These are phyloP conservation scores for Phanerochaete sordida DNA, from an alignment of 768 basidiomycete species.

Conservation along the genomic window DNA sequence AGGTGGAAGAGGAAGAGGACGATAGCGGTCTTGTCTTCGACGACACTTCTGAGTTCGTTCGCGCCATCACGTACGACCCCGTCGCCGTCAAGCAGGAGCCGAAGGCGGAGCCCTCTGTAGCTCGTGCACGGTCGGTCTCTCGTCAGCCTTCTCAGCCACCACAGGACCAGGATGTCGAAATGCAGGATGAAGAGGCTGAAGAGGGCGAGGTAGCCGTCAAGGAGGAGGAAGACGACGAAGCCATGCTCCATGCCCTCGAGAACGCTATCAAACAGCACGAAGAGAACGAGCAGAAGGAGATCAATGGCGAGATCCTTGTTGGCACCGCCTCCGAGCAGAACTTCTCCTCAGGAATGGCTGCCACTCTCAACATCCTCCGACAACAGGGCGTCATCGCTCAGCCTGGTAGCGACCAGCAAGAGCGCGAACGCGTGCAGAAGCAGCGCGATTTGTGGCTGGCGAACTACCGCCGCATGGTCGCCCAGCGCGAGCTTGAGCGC, in stretches of 20 bases:
- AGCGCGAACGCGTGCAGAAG: conserved; percentile 79
- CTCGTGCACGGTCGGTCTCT: conserved; percentile 23
- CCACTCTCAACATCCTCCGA: conserved; percentile 83
- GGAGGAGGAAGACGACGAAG: conserved; percentile 71
- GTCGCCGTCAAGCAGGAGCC: conserved; percentile 34
- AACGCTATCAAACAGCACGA: conserved; percentile 61
- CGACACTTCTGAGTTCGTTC: conserved; percentile 95
- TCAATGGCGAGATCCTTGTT: conserved; percentile 33
- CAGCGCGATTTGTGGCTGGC: conserved; percentile 90
- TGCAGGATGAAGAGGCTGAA: conserved; percentile 74
- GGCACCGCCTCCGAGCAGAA: conserved; percentile 79
- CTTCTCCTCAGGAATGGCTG: conserved; percentile 81
- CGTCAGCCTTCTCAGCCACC: conserved; percentile 15
- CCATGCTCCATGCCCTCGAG: conserved; percentile 77
- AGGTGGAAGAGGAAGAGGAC: conserved; percentile 46
- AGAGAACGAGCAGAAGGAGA: conserved; percentile 43
- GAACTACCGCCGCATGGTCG: conserved; percentile 70
- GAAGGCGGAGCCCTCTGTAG: conserved; percentile 19
- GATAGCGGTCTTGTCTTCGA: conserved; percentile 79
- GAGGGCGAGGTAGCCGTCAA: conserved; percentile 78
- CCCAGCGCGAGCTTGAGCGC: conserved; percentile 78
- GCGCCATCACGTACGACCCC: conserved; percentile 71
- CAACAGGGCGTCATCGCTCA: conserved; percentile 86
- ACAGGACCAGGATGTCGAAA: conserved; percentile 43
- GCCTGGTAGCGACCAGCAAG: conserved; percentile 55